These are phyloP conservation scores for Apiospora pterosperma DNA, from an alignment of 2,329 filamentous ascomycete genomes.

Conservation along the genomic window DNA sequence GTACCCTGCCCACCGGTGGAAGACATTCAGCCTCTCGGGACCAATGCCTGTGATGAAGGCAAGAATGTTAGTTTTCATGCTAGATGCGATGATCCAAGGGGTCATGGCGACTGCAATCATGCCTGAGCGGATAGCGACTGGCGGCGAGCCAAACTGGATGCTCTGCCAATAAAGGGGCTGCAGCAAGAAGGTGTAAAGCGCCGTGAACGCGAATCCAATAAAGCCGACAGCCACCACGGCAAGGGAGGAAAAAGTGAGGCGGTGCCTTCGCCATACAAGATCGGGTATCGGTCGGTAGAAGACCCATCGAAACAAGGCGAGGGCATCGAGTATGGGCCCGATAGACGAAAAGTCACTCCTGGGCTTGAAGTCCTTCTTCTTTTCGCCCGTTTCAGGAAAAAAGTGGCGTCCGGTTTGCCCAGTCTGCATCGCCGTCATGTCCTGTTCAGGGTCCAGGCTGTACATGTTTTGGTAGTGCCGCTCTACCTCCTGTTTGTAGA, in stretches of 20 bases:
- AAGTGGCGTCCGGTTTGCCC: slow-evolving; percentile 62
- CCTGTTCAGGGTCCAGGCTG: slow-evolving; percentile 46
- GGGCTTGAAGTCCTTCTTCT: slow-evolving; percentile 54
- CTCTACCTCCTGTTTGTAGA: slow-evolving; percentile 79
- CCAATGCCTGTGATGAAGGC: slow-evolving; percentile 84
- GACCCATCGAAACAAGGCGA: slow-evolving; percentile 82
- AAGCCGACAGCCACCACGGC: slow-evolving; percentile 67
- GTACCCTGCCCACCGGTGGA: slow-evolving; percentile 90
- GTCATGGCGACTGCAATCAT: slow-evolving; percentile 92
- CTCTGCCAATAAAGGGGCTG: slow-evolving; percentile 88
- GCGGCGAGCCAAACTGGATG: slow-evolving; percentile 83
- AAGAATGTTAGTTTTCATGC: slow-evolving; percentile 87
- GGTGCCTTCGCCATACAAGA: slow-evolving; percentile 61
- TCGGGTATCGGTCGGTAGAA: slow-evolving; percentile 86
- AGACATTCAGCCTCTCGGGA: slow-evolving; percentile 85
- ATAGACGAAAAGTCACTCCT: slow-evolving; percentile 76
- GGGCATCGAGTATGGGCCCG: slow-evolving; percentile 68
- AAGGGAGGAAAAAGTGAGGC: slow-evolving; percentile 78
- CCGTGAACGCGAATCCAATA: slow-evolving; percentile 67
- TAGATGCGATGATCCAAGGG: slow-evolving; percentile 87
- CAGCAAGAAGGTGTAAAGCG: slow-evolving; percentile 80
- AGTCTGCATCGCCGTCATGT: slow-evolving; percentile 44
- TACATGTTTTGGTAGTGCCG: slow-evolving; percentile 57
- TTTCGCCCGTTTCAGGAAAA: slow-evolving; percentile 64
- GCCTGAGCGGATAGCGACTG: slow-evolving; percentile 79